Percentiles rank a stretch among this genome's conserved stretches.
These are phyloP conservation scores for Groenewaldozyma salmanticensis DNA, from an alignment of 805 yeast species.

Conservation along the genomic window DNA sequence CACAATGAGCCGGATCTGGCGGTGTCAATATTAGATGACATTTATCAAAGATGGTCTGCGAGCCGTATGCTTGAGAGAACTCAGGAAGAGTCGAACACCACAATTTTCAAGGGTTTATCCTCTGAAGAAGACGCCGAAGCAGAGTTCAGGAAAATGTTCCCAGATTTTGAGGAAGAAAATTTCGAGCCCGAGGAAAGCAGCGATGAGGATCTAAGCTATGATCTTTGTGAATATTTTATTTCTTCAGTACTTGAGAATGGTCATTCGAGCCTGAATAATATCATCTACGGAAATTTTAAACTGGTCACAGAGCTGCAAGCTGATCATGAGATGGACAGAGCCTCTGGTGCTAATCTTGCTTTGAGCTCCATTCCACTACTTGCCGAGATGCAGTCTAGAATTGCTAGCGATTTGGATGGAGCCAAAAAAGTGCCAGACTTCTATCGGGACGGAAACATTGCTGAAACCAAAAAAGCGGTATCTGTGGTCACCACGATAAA, in stretches of 20 bases:
- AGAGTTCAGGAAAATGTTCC: conserved; percentile 77
- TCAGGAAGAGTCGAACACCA: conserved; percentile 46
- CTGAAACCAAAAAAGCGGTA: conserved; percentile 55
- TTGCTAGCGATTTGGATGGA: not conserved
- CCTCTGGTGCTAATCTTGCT: not conserved
- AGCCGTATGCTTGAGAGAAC: conserved; percentile 60
- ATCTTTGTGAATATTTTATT: not conserved
- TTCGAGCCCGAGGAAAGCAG: not conserved
- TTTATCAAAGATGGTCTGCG: conserved; percentile 77
- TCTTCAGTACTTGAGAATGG: not conserved
- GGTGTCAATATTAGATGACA: conserved; percentile 3
- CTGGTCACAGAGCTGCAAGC: not conserved
- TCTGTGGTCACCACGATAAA: conserved; percentile 36
- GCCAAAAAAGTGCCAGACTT: conserved; percentile 36
- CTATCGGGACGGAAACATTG: conserved; percentile 51
- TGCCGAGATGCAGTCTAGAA: not conserved
- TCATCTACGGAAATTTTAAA: not conserved
- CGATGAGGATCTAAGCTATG: conserved; percentile 12
- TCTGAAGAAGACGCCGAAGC: conserved; percentile 63
- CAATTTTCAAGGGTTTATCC: conserved; percentile 49
- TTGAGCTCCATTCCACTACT: not conserved
- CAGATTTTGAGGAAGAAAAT: conserved; percentile 62
- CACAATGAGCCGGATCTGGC: not conserved
- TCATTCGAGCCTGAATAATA: not conserved
- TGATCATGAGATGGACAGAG: not conserved